Percentiles rank a stretch among this genome's conserved stretches.
Evolutionary conservation across 2,329 filamentous ascomycete genomes (phyloP).

Genomic region (Emericellopsis atlantica): DNA sequence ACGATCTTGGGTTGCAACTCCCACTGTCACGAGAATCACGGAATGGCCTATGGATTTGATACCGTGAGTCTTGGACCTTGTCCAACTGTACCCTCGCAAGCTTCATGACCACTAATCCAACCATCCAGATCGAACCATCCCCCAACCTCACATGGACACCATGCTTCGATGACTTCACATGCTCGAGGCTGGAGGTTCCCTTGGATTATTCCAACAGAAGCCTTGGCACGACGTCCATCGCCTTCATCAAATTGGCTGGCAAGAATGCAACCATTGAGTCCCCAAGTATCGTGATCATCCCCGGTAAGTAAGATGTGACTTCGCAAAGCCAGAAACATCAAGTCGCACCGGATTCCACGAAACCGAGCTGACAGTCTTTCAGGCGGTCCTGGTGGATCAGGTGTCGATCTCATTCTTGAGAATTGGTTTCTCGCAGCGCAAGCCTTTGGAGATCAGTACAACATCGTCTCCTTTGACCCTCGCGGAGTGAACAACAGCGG

Average conservation of each 20-base stretch:
- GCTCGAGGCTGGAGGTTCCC: slow-evolving; percentile 15
- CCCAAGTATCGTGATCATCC: slow-evolving; percentile 12
- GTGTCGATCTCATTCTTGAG: slow-evolving; percentile 15
- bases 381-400: slow-evolving; percentile 24
- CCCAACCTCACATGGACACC: slow-evolving; percentile 16
- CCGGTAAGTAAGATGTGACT: slow-evolving; percentile 9
- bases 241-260: slow-evolving; percentile 15
- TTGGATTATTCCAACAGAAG: slow-evolving; percentile 14
- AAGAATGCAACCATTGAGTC: slow-evolving; percentile 15
- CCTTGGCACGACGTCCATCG: slow-evolving; percentile 13
- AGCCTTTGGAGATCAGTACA: slow-evolving; percentile 25
- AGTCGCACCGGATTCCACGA: not conserved
- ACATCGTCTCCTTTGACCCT: slow-evolving; percentile 27
- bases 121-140: slow-evolving; percentile 14
- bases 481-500: slow-evolving; percentile 23
- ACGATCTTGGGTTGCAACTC: slow-evolving; percentile 10
- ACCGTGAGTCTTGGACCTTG: slow-evolving; percentile 7
- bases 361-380: slow-evolving; percentile 5
- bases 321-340: not conserved
- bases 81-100: slow-evolving; percentile 6
- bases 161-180: slow-evolving; percentile 16
- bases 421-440: slow-evolving; percentile 7
- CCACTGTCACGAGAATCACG: slow-evolving; percentile 4
- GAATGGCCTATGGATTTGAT: slow-evolving; percentile 9
- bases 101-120: slow-evolving; percentile 4